Base-by-base conservation (phyloP, 805 yeast genomes). In the Candida sphagnicola region DNA sequence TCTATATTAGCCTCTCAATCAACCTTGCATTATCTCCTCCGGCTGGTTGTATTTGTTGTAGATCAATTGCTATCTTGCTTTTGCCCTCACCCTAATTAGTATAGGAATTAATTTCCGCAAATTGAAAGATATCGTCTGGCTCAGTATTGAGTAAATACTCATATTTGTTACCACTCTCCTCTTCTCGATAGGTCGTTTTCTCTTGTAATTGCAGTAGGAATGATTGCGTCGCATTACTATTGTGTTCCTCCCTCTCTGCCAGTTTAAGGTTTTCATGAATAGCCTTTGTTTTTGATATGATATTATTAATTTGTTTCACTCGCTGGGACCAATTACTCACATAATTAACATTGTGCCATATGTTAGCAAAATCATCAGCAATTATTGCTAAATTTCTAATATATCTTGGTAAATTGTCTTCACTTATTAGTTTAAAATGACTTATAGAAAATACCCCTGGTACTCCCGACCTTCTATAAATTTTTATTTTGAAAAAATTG, bases 371-470 rank as follows among this genome's bases (percentile, higher is more conserved):
- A 43, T 79, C 82, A 46, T 77, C 75, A 3, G 89, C 82, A 38
- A 79, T 69, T 15, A 82, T 53, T 2, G 85, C 78, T 43, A 83
- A 60, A 44, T 82, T 83, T 34, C 95, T 70, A 8, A 87, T 74
- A 54, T 81, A 80, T 4, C 65, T 60, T 0, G 95, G 73, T 34
- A 89, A 60, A 23, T 78, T 74, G 31, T 68, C 70, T 38, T 70
- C 80, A 13, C 81, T 72, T 5, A 88, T 67, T 17, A 88, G 65
- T 60, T 87, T 87, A 59, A 82, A 75, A 50, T 84, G 90, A 31
- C 85, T 75, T 0, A 90, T 78, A 0, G 95, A 81, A 51, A 85
- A 78, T 6, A 85, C 70, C 3, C 84, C 88, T 3, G 91, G 91
- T 8, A 85, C 79, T 2, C 88, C 90, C 2, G 76, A 67, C 39